Evolutionary conservation across 768 basidiomycete species (phyloP), one percentile per base, ranked within the genome.

Genomic region (Rhizopogon sp.): DNA sequence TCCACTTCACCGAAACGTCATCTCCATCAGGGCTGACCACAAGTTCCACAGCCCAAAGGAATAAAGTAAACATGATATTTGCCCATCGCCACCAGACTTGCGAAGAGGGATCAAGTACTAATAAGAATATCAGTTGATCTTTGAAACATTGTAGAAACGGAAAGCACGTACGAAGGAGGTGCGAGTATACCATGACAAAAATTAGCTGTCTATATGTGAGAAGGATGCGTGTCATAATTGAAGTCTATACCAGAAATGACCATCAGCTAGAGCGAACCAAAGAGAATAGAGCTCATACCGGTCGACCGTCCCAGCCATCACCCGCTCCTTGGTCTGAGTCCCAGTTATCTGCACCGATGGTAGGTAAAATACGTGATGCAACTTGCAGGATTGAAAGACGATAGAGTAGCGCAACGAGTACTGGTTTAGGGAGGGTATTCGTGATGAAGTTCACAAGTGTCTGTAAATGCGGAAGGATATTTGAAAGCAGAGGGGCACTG

Each of bases 51-150:
- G 87, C 83, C 91, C 92, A 93, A 41, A 92, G 79, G 25, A 85
- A 75, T 29, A 93, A 77, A 4, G 89, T 92, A 70, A 93, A 87
- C 73, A 92, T 90, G 35, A 93, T 85, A 64, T 90, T 90, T 76
- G 87, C 85, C 90, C 91, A 93, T 58, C 91, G 80, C 88, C 91
- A 93, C 91, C 91, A 93, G 47, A 92, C 82, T 65, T 93, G 91
- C n/a, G 89, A 90, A 17, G 90, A 88, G 64, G 90, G 87, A 62
- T 93, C 91, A 52, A 93, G 74, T 43, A 93, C 91, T 92, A 52
- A 31, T 53, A n/a, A n/a, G 29, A 35, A 41, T 40, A 50, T 57
- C 11, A 66, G 47, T 25, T 5, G 31, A 11, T 28, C 10, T 13
- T 52, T 16, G 22, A 40, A 53, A 29, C 51, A 7, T 6, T 31